phyloP scores from a whole-genome alignment of 2,329 filamentous ascomycete species.

The Xylariaceae sp. region DNA sequence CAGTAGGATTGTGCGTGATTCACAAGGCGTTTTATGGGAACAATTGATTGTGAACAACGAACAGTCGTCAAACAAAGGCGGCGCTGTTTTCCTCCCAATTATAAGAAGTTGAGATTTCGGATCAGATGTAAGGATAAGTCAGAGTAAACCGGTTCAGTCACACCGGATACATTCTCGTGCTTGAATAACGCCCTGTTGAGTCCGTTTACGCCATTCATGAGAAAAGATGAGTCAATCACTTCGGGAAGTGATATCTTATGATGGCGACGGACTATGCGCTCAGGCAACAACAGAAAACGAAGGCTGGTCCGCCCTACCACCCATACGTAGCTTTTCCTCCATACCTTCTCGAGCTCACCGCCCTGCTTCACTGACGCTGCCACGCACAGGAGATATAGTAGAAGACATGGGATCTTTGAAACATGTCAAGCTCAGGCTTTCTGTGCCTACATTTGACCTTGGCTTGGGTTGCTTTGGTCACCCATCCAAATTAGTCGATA shows the following conservation, averaged over 20 bases:
- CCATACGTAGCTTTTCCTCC: neutral
- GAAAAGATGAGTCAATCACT: neutral
- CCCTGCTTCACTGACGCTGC: neutral
- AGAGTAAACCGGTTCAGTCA: neutral
- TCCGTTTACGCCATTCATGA: neutral
- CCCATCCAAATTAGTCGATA: slow-evolving; percentile 12
- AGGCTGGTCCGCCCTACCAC: slow-evolving; percentile 11
- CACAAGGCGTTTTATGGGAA: neutral
- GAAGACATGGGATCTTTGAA: neutral
- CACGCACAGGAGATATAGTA: neutral
- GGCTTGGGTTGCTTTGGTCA: slow-evolving; percentile 21
- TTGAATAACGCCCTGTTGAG: neutral
- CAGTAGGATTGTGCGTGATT: neutral
- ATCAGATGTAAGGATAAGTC: neutral
- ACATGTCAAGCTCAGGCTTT: neutral
- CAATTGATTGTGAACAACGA: neutral
- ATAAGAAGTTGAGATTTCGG: neutral
- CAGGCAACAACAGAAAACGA: slow-evolving; percentile 9
- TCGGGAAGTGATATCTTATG: neutral
- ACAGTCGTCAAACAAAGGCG: neutral
- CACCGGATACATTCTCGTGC: neutral
- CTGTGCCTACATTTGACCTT: slow-evolving; percentile 16
- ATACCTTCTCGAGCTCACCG: neutral
- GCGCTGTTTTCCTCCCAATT: neutral
- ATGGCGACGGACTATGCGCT: neutral